A percentile compares a stretch with the other conserved stretches of the same genome.
Evolutionary conservation across 345 rosid genomes (phyloP).

Genomic region (Rhodamnia argentea): DNA sequence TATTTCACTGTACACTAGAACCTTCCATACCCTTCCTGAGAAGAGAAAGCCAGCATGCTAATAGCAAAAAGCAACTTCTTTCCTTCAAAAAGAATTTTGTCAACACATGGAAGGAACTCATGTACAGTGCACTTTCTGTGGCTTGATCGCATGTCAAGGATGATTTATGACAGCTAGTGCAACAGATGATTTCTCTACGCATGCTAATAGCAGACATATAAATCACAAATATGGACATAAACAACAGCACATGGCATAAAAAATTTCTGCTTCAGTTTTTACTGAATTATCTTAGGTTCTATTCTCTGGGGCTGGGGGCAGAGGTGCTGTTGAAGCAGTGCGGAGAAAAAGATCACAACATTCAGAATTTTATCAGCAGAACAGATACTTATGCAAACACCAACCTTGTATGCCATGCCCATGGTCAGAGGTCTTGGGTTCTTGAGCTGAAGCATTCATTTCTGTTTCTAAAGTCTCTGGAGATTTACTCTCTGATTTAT

Average conservation of each 20-base stretch:
- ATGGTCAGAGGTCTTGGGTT: slow-evolving; percentile 28
- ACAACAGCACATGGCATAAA: neutral
- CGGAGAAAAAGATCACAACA: neutral
- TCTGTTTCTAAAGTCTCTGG: slow-evolving; percentile 32
- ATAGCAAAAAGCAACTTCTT: neutral
- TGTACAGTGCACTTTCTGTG: neutral
- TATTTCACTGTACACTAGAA: neutral
- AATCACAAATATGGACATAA: neutral
- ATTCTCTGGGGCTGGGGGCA: neutral
- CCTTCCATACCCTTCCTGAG: neutral
- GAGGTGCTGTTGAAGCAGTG: neutral
- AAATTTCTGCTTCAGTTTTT: neutral
- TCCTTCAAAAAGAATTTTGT: neutral
- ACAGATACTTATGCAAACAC: neutral
- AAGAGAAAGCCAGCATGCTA: neutral
- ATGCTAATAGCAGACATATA: neutral
- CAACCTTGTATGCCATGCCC: slow-evolving; percentile 43
- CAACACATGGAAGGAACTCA: neutral
- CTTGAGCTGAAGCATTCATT: slow-evolving; percentile 19
- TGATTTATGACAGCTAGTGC: neutral
- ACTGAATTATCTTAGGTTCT: neutral
- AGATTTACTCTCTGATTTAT: slow-evolving; percentile 24
- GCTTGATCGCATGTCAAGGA: neutral
- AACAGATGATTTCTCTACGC: neutral
- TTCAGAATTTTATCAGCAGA: neutral